These are phyloP conservation scores for Yamadazyma atlantica DNA, from an alignment of 1,139 yeast species.

Conservation along the genomic window DNA sequence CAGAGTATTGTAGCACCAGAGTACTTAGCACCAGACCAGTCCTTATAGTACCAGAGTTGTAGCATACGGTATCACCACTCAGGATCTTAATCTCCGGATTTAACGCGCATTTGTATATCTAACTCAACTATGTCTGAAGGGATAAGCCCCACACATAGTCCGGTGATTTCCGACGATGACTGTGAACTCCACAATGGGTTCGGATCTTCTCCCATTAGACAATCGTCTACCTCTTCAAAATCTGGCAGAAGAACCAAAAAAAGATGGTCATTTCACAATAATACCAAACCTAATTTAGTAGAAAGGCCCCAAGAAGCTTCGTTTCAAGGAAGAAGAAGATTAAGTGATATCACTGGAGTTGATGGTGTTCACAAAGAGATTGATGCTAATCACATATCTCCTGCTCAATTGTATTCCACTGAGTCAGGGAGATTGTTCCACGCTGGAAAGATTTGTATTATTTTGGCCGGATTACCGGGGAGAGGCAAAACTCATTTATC, in stretches of 20 bases:
- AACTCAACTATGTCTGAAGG: not conserved
- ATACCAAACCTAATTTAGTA: conserved; percentile 37
- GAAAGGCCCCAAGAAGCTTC: conserved; percentile 30
- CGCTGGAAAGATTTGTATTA: conserved; percentile 91
- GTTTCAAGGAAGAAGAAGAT: conserved; percentile 33
- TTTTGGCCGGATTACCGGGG: conserved; percentile 92
- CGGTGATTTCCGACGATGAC: conserved; percentile 21
- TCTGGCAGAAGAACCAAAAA: conserved; percentile 32
- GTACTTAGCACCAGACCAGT: too few relatives aligned
- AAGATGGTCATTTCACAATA: conserved; percentile 46
- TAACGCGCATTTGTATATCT: too few relatives aligned
- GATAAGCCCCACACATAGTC: not conserved
- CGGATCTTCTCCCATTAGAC: conserved; percentile 35
- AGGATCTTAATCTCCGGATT: too few relatives aligned
- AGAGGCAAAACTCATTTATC: conserved; percentile 94
- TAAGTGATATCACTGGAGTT: conserved; percentile 42
- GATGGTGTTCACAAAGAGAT: conserved; percentile 59
- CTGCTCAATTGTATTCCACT: conserved; percentile 89
- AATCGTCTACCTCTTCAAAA: conserved; percentile 19
- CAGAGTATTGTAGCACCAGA: too few relatives aligned
- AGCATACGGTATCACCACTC: too few relatives aligned
- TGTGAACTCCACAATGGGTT: conserved; percentile 39
- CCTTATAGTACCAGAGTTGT: too few relatives aligned
- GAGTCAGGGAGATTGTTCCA: conserved; percentile 89
- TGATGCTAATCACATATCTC: conserved; percentile 55